Base-by-base conservation (phyloP, 768 basidiomycete species). In the Russula compacta region DNA sequence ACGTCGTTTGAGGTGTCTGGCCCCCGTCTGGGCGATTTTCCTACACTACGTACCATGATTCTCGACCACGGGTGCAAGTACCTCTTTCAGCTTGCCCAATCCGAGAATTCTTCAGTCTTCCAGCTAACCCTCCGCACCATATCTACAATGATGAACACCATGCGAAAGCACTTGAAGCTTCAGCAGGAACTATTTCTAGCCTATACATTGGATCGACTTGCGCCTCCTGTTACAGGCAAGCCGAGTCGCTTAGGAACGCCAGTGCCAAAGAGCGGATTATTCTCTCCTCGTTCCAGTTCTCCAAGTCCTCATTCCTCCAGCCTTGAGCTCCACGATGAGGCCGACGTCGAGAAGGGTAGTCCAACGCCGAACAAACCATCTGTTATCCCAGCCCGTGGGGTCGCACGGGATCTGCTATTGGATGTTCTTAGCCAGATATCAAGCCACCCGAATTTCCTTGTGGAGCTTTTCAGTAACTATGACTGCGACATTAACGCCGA, bases 401-500 rank as follows among this genome's bases (percentile, higher is more conserved):
- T 94, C 73, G 91, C 87, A 9, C 83, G 93, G 24, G 91, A 95
- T 69, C 75, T 98, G 58, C 85, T 98, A 68, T 76, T 99, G 60
- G 95, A 98, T 72, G 89, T 89, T 5, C 75, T 98, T 29, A 81
- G 81, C 56, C 87, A 90, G 56, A 82, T 95, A 47, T 86, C 90
- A 15, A 79, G 87, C 3, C 84, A 89, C 67, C 83, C 90, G 2
- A 90, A 86, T 69, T 95, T 95, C 76, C 92, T 97, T 89, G 91
- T 95, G 49, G 93, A 98, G 68, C 77, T 97, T 14, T 99, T 92
- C 76, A 81, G 85, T 57, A 99, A 98, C 72, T 99, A 98, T 72
- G 97, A 99, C 70, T 98, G 94, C 69, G 93, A 97, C 69, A 84
- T 89, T 65, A 95, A 98, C 69, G 93, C 92, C 71, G 97, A 98